Conservation (phyloP, 805 yeast species). For the Kregervanrija pseudodelftensis region DNA sequence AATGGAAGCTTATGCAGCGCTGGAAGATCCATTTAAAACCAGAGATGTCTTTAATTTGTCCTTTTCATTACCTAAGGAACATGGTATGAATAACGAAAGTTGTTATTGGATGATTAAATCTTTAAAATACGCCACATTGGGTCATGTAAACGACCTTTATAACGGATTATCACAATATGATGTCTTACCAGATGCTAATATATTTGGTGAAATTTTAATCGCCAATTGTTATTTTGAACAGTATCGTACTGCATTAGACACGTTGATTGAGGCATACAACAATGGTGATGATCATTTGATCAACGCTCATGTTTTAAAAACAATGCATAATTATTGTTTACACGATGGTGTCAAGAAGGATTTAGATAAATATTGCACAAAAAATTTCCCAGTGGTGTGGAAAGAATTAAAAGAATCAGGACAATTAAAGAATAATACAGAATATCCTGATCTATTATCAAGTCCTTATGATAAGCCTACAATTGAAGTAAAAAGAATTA, state of each 20-base stretch:
- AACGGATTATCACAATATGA: conserved; percentile 46
- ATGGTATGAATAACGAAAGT: conserved; percentile 56
- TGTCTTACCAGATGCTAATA: conserved; percentile 43
- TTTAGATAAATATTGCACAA: conserved; percentile 34
- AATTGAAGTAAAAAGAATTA: conserved; percentile 10
- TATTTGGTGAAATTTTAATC: conserved; percentile 54
- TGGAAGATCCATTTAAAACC: conserved; percentile 49
- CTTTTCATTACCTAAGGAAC: conserved; percentile 40
- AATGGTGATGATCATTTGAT: conserved; percentile 36
- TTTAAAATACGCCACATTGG: conserved; percentile 44
- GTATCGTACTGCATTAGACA: conserved; percentile 46
- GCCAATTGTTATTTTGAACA: conserved; percentile 66
- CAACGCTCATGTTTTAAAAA: conserved; percentile 36
- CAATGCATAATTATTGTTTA: conserved; percentile 41
- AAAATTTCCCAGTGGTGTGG: conserved; percentile 33
- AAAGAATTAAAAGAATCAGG: conserved; percentile 24
- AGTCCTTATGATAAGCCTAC: conserved; percentile 15
- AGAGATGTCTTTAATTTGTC: conserved; percentile 56
- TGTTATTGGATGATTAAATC: conserved; percentile 61
- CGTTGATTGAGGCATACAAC: conserved; percentile 41
- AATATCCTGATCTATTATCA: conserved; percentile 26
- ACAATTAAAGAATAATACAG: conserved; percentile 24
- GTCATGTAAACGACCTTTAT: conserved; percentile 58
- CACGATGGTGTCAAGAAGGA: conserved; percentile 28
- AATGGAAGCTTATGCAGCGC: conserved; percentile 54